Evolutionary conservation across 257 asterid species (phyloP).

Genomic region (Thymus quinquecostatus): DNA sequence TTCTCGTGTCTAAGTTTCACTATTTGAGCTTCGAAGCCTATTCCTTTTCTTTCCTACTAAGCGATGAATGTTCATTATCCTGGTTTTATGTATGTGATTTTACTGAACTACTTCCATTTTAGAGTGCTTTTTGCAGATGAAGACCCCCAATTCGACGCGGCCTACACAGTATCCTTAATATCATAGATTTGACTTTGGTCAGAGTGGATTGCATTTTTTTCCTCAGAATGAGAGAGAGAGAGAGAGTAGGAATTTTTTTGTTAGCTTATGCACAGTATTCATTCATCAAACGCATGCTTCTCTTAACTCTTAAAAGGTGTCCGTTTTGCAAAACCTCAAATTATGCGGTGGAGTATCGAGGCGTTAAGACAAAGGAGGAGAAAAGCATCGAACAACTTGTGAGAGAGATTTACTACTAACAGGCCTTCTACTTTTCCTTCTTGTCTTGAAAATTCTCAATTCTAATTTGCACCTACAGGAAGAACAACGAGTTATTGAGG

Average conservation of each 20-base stretch:
- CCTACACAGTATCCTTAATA: conserved; percentile 96
- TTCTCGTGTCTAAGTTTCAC: conserved; percentile 21
- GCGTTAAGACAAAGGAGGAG: conserved; percentile 90
- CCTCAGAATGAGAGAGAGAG: not conserved
- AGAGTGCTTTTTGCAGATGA: conserved; percentile 99
- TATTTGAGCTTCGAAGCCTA: not conserved
- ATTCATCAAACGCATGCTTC: conserved; percentile 19
- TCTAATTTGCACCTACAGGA: conserved; percentile 53
- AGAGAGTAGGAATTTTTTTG: not conserved
- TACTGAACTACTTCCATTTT: conserved; percentile 34
- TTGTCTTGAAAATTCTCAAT: conserved; percentile 20
- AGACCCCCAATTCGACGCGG: conserved; percentile 86
- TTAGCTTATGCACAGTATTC: not conserved
- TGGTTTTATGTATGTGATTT: conserved; percentile 3
- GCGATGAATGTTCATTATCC: not conserved
- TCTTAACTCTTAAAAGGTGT: conserved; percentile 69
- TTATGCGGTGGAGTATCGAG: conserved; percentile 97
- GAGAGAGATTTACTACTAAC: conserved; percentile 39
- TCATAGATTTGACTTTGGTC: conserved; percentile 1
- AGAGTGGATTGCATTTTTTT: not conserved
- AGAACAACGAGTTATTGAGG: conserved; percentile 97
- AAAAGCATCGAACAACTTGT: conserved; percentile 94
- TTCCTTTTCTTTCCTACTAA: not conserved
- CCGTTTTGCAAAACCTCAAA: conserved; percentile 93
- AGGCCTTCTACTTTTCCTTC: conserved; percentile 2